Evolutionary conservation across 2,329 filamentous ascomycete genomes (phyloP).

Genomic region (Capronia coronata): DNA sequence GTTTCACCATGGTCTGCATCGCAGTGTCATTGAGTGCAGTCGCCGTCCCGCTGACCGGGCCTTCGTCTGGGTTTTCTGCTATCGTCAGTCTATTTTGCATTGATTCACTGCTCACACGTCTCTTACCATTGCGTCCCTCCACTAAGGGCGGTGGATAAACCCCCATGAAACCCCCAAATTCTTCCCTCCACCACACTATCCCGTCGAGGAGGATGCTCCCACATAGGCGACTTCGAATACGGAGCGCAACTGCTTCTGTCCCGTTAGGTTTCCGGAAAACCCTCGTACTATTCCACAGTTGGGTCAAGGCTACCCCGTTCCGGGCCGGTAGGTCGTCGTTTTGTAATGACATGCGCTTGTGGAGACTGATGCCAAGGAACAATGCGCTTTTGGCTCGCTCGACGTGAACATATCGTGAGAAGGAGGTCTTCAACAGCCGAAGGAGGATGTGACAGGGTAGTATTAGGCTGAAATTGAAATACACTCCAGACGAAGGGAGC

Average conservation of each 20-base stretch:
- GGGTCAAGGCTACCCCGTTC: slow-evolving; percentile 33
- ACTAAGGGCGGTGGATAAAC: slow-evolving; percentile 19
- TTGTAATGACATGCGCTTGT: slow-evolving; percentile 36
- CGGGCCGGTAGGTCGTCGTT: slow-evolving; percentile 35
- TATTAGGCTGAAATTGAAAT: slow-evolving; percentile 32
- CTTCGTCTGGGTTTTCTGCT: slow-evolving; percentile 6
- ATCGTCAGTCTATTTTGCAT: slow-evolving; percentile 3
- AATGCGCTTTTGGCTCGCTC: slow-evolving; percentile 33
- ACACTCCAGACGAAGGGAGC: slow-evolving; percentile 18
- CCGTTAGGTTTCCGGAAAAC: slow-evolving; percentile 38
- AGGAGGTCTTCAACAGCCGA: slow-evolving; percentile 36
- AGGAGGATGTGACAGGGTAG: slow-evolving; percentile 33
- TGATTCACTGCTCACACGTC: neutral
- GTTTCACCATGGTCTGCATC: slow-evolving; percentile 1
- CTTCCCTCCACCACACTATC: slow-evolving; percentile 42
- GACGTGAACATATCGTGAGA: slow-evolving; percentile 32
- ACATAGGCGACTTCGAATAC: slow-evolving; percentile 37
- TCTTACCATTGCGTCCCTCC: slow-evolving; percentile 15
- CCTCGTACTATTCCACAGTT: slow-evolving; percentile 39
- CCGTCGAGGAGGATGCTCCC: slow-evolving; percentile 37
- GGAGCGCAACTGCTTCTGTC: slow-evolving; percentile 32
- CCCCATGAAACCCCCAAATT: slow-evolving; percentile 30
- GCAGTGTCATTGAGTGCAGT: slow-evolving; percentile 1
- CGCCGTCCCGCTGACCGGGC: neutral
- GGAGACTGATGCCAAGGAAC: slow-evolving; percentile 36